These are phyloP conservation scores for Boletellus deceptivus DNA, from an alignment of 1,284 basidiomycete genomes.

Conservation along the genomic window DNA sequence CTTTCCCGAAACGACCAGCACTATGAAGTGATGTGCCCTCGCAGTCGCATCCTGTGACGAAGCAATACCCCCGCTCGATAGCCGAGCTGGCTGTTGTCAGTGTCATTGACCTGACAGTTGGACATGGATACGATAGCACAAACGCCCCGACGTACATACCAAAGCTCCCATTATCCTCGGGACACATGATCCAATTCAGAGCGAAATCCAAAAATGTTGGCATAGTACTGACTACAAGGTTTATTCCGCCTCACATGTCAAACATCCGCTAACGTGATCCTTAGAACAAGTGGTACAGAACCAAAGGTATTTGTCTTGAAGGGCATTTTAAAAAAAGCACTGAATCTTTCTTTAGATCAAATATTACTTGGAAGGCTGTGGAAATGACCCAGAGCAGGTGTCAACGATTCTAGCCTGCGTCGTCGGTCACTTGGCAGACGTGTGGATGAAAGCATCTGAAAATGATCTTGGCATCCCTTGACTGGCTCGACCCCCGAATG, in stretches of 20 bases:
- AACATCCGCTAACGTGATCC: slow-evolving; percentile 1
- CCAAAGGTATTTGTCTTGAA: slow-evolving; percentile 60
- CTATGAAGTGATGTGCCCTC: slow-evolving; percentile 6
- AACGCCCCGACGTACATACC: slow-evolving; percentile 67
- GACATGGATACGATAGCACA: slow-evolving; percentile 62
- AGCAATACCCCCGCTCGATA: slow-evolving; percentile 57
- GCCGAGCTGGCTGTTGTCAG: slow-evolving; percentile 58
- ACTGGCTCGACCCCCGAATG: neutral
- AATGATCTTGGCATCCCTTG: slow-evolving; percentile 51
- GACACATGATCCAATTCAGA: slow-evolving; percentile 82
- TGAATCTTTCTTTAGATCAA: slow-evolving; percentile 56
- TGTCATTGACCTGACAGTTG: slow-evolving; percentile 71
- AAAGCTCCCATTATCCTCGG: slow-evolving; percentile 67
- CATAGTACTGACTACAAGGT: slow-evolving; percentile 69
- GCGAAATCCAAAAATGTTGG: slow-evolving; percentile 47
- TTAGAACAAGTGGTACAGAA: slow-evolving; percentile 82
- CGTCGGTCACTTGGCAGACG: slow-evolving; percentile 55
- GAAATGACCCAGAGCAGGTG: slow-evolving; percentile 46
- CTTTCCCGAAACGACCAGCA: neutral
- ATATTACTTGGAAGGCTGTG: slow-evolving; percentile 78
- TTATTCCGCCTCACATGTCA: slow-evolving; percentile 12
- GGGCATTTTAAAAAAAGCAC: neutral
- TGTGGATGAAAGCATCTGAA: slow-evolving; percentile 66
- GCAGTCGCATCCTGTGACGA: slow-evolving; percentile 15
- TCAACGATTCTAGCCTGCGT: slow-evolving; percentile 48